A percentile compares a stretch with the other conserved stretches of the same genome.
These are phyloP conservation scores for Metrosideros polymorpha DNA, from an alignment of 441 rosid genomes.

Conservation along the genomic window DNA sequence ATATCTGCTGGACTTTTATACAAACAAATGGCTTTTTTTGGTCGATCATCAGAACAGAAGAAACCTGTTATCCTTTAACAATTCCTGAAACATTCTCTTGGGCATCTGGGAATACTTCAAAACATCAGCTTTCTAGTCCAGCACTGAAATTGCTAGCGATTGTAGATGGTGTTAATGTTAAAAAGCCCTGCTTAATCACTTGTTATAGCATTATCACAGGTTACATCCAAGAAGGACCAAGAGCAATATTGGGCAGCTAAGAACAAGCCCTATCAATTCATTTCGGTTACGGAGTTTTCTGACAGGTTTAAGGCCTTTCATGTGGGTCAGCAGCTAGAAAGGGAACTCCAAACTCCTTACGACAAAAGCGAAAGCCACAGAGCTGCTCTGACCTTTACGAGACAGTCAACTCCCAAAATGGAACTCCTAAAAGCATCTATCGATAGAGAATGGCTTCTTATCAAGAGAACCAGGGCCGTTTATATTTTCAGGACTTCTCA, in stretches of 20 bases:
- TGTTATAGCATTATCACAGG: constrained; percentile 26
- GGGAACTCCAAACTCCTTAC: constrained; percentile 50
- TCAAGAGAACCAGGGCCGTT: constrained; percentile 54
- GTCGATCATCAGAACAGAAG: not conserved
- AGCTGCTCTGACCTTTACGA: constrained; percentile 66
- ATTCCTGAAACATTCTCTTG: not conserved
- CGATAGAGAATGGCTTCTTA: constrained; percentile 78
- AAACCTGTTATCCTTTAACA: not conserved
- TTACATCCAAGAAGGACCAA: constrained; percentile 87
- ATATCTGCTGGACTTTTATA: not conserved
- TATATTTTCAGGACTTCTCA: constrained; percentile 64
- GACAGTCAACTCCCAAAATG: constrained; percentile 37
- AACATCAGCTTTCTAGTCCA: not conserved
- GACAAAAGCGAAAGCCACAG: constrained; percentile 49
- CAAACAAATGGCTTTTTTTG: not conserved
- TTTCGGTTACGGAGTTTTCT: constrained; percentile 63
- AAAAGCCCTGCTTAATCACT: not conserved
- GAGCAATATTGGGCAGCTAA: constrained; percentile 71
- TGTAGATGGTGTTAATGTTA: not conserved
- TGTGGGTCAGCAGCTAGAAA: constrained; percentile 37
- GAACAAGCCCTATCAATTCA: constrained; percentile 41
- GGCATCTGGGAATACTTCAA: not conserved
- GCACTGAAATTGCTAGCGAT: not conserved
- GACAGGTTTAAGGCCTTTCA: constrained; percentile 56
- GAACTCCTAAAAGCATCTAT: constrained; percentile 70